A percentile compares a stretch with the other conserved stretches of the same genome.
These are phyloP conservation scores for Agaricus blazei DNA, from an alignment of 768 basidiomycete species.

Conservation along the genomic window DNA sequence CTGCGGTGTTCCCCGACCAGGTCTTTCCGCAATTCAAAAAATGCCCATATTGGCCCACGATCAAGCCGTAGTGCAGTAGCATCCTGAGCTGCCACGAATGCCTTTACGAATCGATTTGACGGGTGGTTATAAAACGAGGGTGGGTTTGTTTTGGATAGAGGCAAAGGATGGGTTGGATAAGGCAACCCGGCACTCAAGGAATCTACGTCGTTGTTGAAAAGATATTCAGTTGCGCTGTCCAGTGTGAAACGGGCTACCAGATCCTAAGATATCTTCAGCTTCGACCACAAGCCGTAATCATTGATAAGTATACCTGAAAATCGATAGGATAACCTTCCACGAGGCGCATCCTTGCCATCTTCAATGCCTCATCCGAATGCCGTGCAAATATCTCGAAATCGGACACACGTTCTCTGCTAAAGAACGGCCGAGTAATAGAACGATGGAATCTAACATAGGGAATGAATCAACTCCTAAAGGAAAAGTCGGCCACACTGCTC, in stretches of 20 bases:
- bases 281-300: neutral
- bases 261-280: constrained; percentile 27
- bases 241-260: constrained; percentile 52
- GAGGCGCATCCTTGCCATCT: constrained; percentile 41
- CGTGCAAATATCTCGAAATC: constrained; percentile 59
- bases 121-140: constrained; percentile 20
- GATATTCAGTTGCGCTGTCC: constrained; percentile 55
- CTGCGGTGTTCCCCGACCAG: constrained; percentile 28
- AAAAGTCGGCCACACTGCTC: constrained; percentile 10
- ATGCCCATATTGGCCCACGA: constrained; percentile 43
- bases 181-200: constrained; percentile 44
- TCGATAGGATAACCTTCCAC: constrained; percentile 48
- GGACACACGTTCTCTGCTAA: constrained; percentile 49
- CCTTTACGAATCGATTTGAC: constrained; percentile 36
- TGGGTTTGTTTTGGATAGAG: constrained; percentile 12
- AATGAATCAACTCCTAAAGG: neutral
- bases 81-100: constrained; percentile 47
- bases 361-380: constrained; percentile 39
- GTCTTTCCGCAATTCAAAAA: constrained; percentile 49
- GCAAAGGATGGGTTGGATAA: constrained; percentile 33
- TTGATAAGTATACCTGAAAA: constrained; percentile 38
- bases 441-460: constrained; percentile 45
- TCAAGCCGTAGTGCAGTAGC: constrained; percentile 32
- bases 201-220: constrained; percentile 44
- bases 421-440: constrained; percentile 57